These are phyloP conservation scores for Leptodermis oblonga DNA, from an alignment of 257 asterid genomes.

Conservation along the genomic window DNA sequence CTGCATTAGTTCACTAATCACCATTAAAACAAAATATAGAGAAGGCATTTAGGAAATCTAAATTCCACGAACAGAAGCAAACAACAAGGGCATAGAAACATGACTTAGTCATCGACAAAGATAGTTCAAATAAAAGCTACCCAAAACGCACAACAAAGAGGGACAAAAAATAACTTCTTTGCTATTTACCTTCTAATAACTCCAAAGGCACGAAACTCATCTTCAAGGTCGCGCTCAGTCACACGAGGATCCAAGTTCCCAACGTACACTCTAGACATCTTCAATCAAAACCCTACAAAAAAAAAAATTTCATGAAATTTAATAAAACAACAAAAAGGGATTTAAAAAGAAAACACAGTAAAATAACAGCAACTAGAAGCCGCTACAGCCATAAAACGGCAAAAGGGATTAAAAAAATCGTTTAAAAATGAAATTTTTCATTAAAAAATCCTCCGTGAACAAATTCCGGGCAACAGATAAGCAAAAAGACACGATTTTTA, in stretches of 20 bases:
- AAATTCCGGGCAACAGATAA: no score
- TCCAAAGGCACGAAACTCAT: slow-evolving; percentile 79
- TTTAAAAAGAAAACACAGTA: not conserved
- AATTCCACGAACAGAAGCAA: not conserved
- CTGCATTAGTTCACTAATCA: not conserved
- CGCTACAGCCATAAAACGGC: not conserved
- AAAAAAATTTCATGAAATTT: not conserved
- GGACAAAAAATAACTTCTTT: no score
- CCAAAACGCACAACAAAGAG: not conserved
- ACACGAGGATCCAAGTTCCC: slow-evolving; percentile 93
- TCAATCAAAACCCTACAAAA: slow-evolving; percentile 20
- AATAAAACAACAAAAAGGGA: not conserved
- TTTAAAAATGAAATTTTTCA: not conserved
- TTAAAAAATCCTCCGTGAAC: not conserved
- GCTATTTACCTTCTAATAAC: slow-evolving; percentile 63
- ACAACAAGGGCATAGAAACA: not conserved
- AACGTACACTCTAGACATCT: slow-evolving; percentile 79
- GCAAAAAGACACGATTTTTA: not conserved
- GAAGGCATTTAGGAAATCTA: no score
- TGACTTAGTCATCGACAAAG: not conserved
- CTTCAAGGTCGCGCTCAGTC: slow-evolving; percentile 90
- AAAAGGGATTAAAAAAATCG: not conserved
- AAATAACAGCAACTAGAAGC: not conserved
- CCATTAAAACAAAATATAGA: no score
- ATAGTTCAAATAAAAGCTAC: not conserved